Conservation (phyloP, 306 rosid genomes). For the Lablab purpureus region DNA sequence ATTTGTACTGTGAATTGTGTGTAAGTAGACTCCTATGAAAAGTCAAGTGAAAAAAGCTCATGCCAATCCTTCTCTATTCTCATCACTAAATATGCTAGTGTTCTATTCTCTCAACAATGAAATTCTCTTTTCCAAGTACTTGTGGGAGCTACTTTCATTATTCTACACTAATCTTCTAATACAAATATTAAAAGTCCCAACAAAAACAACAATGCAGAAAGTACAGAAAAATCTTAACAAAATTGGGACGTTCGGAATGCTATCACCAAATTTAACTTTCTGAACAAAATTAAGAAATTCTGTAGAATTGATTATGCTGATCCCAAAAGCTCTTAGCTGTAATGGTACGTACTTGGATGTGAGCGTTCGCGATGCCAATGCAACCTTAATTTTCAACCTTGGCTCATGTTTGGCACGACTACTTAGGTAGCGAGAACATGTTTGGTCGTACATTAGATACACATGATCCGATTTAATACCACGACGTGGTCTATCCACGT, state of each 20-base stretch:
- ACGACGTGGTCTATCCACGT: not conserved
- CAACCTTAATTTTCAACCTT: constrained; percentile 28
- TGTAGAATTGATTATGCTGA: not conserved
- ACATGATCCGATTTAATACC: constrained; percentile 33
- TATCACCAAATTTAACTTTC: not conserved
- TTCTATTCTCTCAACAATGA: not conserved
- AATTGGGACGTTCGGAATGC: not conserved
- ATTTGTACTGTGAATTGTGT: not conserved
- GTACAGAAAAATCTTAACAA: not conserved
- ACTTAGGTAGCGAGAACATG: constrained; percentile 16
- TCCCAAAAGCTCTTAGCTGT: constrained; percentile 33
- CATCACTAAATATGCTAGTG: not conserved
- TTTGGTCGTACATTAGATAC: constrained; percentile 16
- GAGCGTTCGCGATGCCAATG: constrained; percentile 8
- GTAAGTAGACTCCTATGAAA: not conserved
- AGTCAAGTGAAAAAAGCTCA: not conserved
- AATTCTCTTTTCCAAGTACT: not conserved
- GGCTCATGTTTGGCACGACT: not conserved
- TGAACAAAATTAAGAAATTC: not conserved
- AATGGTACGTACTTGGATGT: not conserved
- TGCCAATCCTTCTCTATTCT: not conserved
- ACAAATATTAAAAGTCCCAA: not conserved
- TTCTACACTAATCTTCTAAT: not conserved
- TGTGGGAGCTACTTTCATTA: not conserved
- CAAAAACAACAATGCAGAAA: not conserved